Percentiles rank a stretch among this genome's conserved stretches.
Evolutionary conservation across 192 early-diverging fungal species (phyloP).

Genomic region (Coemansia furcata): DNA sequence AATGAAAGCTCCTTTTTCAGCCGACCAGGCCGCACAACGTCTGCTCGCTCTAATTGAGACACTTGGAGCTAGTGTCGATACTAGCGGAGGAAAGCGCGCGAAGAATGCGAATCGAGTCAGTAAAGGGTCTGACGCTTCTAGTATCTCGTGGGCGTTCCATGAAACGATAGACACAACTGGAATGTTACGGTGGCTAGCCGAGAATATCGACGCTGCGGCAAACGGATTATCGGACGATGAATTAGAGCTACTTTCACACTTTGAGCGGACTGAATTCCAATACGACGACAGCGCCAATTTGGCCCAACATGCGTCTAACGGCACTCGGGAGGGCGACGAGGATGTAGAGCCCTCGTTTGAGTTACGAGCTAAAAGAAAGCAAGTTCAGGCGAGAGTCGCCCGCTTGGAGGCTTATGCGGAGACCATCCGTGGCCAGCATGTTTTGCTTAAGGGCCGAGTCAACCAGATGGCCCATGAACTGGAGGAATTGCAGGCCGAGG

Average conservation of each 20-base stretch:
- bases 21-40: slow-evolving; percentile 34
- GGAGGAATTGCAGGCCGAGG: slow-evolving; percentile 26
- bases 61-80: background rate
- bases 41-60: slow-evolving; percentile 24
- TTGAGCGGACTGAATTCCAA: slow-evolving; percentile 28
- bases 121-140: slow-evolving; percentile 15
- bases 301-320: background rate
- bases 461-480: slow-evolving; percentile 31
- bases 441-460: slow-evolving; percentile 14
- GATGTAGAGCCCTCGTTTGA: slow-evolving; percentile 18
- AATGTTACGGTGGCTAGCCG: slow-evolving; percentile 32
- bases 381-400: background rate
- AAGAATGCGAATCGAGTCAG: background rate
- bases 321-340: background rate
- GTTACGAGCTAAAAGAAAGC: slow-evolving; percentile 6
- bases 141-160: slow-evolving; percentile 50
- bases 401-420: slow-evolving; percentile 14
- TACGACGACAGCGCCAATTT: background rate
- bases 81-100: background rate
- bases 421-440: slow-evolving; percentile 17
- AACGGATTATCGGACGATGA: slow-evolving; percentile 35
- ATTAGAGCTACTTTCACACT: slow-evolving; percentile 30
- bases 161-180: slow-evolving; percentile 38
- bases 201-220: slow-evolving; percentile 23
- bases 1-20: slow-evolving; percentile 18